Evolutionary conservation across 306 rosid species (phyloP), one percentile per base, ranked within the genome.

Genomic region (Luffa aegyptiaca): DNA sequence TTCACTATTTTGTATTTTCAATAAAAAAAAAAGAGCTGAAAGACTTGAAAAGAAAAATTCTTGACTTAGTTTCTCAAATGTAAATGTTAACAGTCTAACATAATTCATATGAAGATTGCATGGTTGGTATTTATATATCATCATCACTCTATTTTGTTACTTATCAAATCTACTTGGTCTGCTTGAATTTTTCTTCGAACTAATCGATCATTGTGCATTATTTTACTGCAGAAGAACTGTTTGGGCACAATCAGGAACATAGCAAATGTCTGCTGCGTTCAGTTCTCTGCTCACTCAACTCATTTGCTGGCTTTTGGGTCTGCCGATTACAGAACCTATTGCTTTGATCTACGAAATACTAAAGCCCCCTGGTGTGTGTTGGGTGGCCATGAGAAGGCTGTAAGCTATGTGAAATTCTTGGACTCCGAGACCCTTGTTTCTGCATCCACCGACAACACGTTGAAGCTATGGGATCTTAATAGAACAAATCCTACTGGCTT

Each of bases 221-320:
- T 58, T 49, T 65, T 56, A 51, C 85, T 85, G 84, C 96, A 94
- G 98, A 92, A 76, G 79, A 90, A 91, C 75, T 82, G 88, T 88
- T 81, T 90, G 81, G 90, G 92, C 58, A 92, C 98, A 65, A 90
- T 94, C 84, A 83, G 86, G 88, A 92, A 81, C 84, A 81, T 82
- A 85, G 97, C 97, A 70, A 92, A 91, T 80, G 98, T 94, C 75
- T 94, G 97, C 89, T 92, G 98, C 77, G 97, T 94, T 80, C 97
- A 94, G 79, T 94, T 94, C 88, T 94, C 98, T 82, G 45, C 93
- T 57, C 91, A 92, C 84, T 94, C 98, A 72, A 87, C 92, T 59
- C 89, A 94, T 83, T 84, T 91, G 74, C 84, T 94, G 82, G 90
- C 95, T 61, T 88, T 92, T 49, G 98, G 98, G 57, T 92, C 91